Evolutionary conservation across 106 monocot genomes (phyloP).

Genomic region (Triglochin maritima): DNA sequence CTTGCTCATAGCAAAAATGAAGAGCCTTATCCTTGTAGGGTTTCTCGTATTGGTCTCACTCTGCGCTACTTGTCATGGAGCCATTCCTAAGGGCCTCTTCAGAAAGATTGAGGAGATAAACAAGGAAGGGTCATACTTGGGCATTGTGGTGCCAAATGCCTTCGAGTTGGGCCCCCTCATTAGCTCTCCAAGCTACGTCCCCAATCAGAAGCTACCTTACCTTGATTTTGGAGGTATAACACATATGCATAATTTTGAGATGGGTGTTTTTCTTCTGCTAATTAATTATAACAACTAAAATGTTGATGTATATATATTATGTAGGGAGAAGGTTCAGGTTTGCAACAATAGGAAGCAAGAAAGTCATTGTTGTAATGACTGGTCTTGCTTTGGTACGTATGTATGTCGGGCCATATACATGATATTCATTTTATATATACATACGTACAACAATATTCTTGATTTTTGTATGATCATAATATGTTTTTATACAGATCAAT

Average conservation of each 20-base stretch:
- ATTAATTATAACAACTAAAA: background rate
- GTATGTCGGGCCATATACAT: conserved; percentile 48
- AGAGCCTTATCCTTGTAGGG: background rate
- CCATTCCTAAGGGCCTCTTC: background rate
- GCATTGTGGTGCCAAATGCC: conserved; percentile 32
- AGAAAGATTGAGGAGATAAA: conserved; percentile 8
- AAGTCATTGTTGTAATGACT: conserved; percentile 38
- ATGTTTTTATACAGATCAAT: conserved; percentile 30
- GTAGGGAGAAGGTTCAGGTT: conserved; percentile 40
- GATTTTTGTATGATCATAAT: background rate
- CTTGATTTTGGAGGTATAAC: conserved; percentile 26
- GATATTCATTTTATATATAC: conserved; percentile 10
- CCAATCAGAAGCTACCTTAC: conserved; percentile 6
- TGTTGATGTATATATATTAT: background rate
- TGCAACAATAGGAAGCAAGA: conserved; percentile 24
- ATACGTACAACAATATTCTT: too few relatives aligned
- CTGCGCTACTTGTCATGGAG: conserved; percentile 1
- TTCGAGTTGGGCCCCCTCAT: conserved; percentile 39
- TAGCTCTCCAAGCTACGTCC: conserved; percentile 17
- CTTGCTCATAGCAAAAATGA: background rate
- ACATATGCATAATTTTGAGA: background rate
- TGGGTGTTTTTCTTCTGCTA: background rate
- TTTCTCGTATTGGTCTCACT: background rate
- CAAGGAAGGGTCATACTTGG: conserved; percentile 23
- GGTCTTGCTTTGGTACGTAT: conserved; percentile 32